Base-by-base conservation (phyloP, 2,329 filamentous ascomycete genomes). In the Cryphonectria carpinicola region DNA sequence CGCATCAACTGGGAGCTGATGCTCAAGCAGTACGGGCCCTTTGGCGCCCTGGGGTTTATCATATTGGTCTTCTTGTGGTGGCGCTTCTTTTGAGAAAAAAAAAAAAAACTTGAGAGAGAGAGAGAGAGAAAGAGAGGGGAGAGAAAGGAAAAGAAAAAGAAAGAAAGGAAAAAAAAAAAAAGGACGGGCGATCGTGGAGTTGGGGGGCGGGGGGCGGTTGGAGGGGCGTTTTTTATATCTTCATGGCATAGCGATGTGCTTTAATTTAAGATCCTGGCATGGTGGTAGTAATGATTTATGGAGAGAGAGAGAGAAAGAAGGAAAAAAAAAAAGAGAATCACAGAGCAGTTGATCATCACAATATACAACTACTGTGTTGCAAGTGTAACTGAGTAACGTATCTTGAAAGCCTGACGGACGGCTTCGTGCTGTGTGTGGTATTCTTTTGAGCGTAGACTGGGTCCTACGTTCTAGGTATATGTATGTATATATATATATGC, bases 1-100 rank as follows among this genome's bases (percentile, higher is more conserved):
- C 88, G 92, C 79, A 99, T 99, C 81, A 99, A 99, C 81, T 99
- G 96, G 97, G 95, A 99, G 81, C 83, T 98, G 80, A 84, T 99
- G 80, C 75, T 98, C 73, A 98, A 98, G 86, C 95, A 98, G 89
- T 99, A 98, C 79, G 96, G 94, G 1, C 96, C 96, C 3, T 90
- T 98, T 81, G 95, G 88, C 39, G 93, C 87, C 3, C 84, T 98
- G 70, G 94, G 88, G 1, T 85, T 97, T 70, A 89, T 98, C 73
- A 90, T 98, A 72, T 80, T 98, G 68, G 80, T 98, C 73, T 94
- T 98, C 81, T 83, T 98, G 73, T 97, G 92, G 87, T 95, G 94
- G 92, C 90, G 94, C 74, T 98, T 98, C 84, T 97, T 97, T 81
- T 98, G 80, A 32, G 4, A 4, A 2, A 28, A 28, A 28, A 28